Evolutionary conservation across 1,284 basidiomycete species (phyloP), one percentile per base, ranked within the genome.

Genomic region (Sporisorium reilianum): DNA sequence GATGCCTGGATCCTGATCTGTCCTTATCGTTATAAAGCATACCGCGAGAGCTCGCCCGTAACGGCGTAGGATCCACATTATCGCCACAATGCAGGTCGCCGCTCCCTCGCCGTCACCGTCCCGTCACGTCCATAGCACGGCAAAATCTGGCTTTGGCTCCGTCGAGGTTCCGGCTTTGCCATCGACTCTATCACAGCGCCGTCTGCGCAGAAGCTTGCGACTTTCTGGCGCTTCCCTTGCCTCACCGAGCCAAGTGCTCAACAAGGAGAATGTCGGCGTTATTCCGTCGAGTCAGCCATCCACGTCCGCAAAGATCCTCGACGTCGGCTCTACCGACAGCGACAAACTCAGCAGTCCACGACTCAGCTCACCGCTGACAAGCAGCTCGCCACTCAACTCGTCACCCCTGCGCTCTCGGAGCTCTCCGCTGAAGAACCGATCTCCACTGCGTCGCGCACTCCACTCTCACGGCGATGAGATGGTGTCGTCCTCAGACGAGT

Each of bases 401-500:
- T 64, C 67, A 7, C 61, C 67, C 3, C 28, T 70, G 8, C 56
- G 44, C 14, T 49, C 62, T 25, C 57, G 41, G 9, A 70, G 67
- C 62, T 60, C 67, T 16, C 67, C 54, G 1, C 45, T 53, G 8
- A 53, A 49, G 3, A 34, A 50, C n/a, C 44, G 53, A 1, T 64
- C 67, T 3, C 62, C 62, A 16, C 25, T 56, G 34, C 62, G 62
- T 10, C 61, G 67, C 25, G 28, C 45, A 11, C 18, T 44, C 3
- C 16, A 40, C 18, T 16, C 49, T 12, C 61, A 44, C 10, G 42
- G 44, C 45, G 57, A 70, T 46, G 62, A 61, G 26, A 45, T 61
- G 16, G 30, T 23, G 9, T 74, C 65, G 1, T 74, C 71, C 14
- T 61, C 57, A 16, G 61, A 74, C 40, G 71, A 68, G 41, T 68